phyloP scores from a whole-genome alignment of 108 stramenopile species.

The Fistulifera pelliculosa region DNA sequence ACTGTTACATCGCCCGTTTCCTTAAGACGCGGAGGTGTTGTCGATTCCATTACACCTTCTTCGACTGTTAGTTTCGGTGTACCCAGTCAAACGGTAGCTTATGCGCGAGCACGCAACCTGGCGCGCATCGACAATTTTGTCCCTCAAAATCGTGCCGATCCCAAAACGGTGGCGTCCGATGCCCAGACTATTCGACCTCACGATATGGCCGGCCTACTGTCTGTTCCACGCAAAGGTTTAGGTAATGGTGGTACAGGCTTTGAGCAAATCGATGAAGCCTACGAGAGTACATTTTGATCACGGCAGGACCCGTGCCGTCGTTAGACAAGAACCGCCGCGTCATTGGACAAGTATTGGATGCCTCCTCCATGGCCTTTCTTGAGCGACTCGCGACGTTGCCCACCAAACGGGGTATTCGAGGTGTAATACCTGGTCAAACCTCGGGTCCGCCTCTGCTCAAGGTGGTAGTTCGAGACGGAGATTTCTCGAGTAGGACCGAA shows the following conservation, averaged over 20 bases:
- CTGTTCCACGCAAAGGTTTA: conserved; percentile 61
- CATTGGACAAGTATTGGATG: conserved; percentile 71
- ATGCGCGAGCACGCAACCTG: conserved; percentile 29
- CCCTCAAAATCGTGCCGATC: conserved; percentile 50
- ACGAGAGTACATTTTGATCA: conserved; percentile 62
- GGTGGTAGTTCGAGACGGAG: conserved; percentile 6
- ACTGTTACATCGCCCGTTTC: conserved; percentile 30
- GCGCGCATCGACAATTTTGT: conserved; percentile 42
- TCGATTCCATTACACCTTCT: conserved; percentile 42
- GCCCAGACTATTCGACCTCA: conserved; percentile 27
- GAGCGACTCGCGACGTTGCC: conserved; percentile 55
- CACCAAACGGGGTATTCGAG: conserved; percentile 53
- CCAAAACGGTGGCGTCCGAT: conserved; percentile 24
- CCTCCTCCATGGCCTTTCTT: conserved; percentile 51
- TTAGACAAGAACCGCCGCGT: conserved; percentile 58
- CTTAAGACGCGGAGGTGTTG: conserved; percentile 32
- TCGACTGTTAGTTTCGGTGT: conserved; percentile 63
- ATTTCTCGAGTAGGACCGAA: neutral
- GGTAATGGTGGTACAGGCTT: conserved; percentile 66
- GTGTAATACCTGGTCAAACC: conserved; percentile 46
- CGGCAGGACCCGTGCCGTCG: conserved; percentile 33
- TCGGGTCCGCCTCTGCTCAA: conserved; percentile 43
- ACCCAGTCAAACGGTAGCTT: conserved; percentile 55
- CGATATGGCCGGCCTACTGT: conserved; percentile 50
- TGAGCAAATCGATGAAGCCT: conserved; percentile 65